These are phyloP conservation scores for Gynochthodes officinalis DNA, from an alignment of 257 asterid genomes.

Conservation along the genomic window DNA sequence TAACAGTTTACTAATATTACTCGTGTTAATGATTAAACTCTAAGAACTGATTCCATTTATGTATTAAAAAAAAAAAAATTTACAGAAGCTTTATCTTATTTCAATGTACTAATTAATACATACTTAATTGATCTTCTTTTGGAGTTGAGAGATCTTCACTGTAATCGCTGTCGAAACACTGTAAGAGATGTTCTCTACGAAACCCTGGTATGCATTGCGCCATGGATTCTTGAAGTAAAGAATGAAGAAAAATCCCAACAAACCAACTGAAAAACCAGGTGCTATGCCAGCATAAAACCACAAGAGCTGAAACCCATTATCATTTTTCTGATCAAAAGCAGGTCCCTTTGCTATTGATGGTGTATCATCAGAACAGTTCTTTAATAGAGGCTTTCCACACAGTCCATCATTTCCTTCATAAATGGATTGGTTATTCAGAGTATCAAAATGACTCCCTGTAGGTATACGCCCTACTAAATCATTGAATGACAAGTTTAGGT, in stretches of 20 bases:
- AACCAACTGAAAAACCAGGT: conserved; percentile 25
- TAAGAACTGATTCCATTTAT: no score
- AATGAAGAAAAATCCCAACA: conserved; percentile 11
- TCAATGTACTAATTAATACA: no score
- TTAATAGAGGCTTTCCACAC: neutral
- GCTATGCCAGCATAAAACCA: conserved; percentile 3
- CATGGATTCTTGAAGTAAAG: neutral
- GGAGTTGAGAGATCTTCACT: no score
- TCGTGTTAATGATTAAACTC: no score
- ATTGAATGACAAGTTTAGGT: conserved; percentile 33
- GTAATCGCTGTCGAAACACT: no score
- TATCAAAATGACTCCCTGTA: conserved; percentile 26
- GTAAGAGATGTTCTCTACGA: neutral
- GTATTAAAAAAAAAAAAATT: no score
- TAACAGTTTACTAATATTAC: no score
- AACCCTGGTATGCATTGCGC: no score
- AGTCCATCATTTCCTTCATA: conserved; percentile 7
- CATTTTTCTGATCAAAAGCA: neutral
- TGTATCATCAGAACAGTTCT: neutral
- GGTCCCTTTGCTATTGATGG: neutral
- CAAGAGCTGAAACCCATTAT: neutral
- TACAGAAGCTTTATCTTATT: no score
- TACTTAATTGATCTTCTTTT: no score
- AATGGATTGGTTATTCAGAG: conserved; percentile 10
- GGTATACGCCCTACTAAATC: conserved; percentile 29